A percentile compares a stretch with the other conserved stretches of the same genome.
Evolutionary conservation across 352 stramenopile genomes (phyloP).

Genomic region (Elongisporangium undulatum): DNA sequence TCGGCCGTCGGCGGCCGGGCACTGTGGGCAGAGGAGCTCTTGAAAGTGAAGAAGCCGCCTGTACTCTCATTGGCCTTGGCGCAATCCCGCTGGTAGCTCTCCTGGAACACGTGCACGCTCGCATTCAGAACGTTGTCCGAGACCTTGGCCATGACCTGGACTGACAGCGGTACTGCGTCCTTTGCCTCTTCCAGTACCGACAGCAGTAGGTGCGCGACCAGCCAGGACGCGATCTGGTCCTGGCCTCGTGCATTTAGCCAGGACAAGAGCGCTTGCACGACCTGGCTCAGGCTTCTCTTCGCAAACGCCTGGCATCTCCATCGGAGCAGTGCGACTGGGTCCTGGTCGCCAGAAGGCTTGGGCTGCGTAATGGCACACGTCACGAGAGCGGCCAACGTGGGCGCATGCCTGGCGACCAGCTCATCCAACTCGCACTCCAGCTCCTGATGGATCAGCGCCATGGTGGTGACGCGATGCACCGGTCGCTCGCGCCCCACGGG

Average conservation of each 20-base stretch:
- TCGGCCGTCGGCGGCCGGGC: slow-evolving; percentile 4
- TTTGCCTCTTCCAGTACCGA: slow-evolving; percentile 18
- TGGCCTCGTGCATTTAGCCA: not conserved
- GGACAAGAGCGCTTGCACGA: slow-evolving; percentile 7
- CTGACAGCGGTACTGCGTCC: slow-evolving; percentile 2
- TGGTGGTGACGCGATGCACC: slow-evolving; percentile 2
- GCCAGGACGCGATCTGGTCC: slow-evolving; percentile 31
- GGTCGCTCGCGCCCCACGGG: slow-evolving; percentile 4
- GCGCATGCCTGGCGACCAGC: slow-evolving; percentile 41
- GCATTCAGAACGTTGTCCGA: slow-evolving; percentile 12
- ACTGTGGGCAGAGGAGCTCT: slow-evolving; percentile 9
- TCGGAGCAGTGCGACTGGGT: slow-evolving; percentile 4
- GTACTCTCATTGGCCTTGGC: slow-evolving; percentile 18
- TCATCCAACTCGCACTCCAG: slow-evolving; percentile 54
- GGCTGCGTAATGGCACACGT: slow-evolving; percentile 4
- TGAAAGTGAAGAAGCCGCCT: slow-evolving; percentile 56
- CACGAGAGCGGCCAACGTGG: slow-evolving; percentile 8
- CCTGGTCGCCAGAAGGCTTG: slow-evolving; percentile 7
- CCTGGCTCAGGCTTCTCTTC: not conserved
- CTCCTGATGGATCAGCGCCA: slow-evolving; percentile 17
- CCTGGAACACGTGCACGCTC: slow-evolving; percentile 48
- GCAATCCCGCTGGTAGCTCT: slow-evolving; percentile 31
- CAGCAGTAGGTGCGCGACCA: slow-evolving; percentile 33
- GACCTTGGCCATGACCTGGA: slow-evolving; percentile 9
- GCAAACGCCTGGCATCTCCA: slow-evolving; percentile 1